Evolutionary conservation across 139 green algal genomes (phyloP), one percentile per base, ranked within the genome.

Genomic region (Nannochloris sp.): DNA sequence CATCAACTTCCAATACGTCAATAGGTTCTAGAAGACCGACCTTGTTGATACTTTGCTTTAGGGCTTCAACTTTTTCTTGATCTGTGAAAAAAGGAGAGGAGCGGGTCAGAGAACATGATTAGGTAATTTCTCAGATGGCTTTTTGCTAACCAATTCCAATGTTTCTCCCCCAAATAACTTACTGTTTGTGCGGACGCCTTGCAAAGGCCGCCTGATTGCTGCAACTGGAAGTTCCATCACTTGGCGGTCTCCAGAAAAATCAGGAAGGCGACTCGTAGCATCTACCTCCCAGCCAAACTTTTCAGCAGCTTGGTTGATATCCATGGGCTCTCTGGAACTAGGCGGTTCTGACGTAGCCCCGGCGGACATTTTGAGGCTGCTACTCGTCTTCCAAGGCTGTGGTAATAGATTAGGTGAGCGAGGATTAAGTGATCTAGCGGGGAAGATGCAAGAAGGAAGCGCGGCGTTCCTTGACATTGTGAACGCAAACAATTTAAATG

Each of bases 11-110:
- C 24, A 95, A 56, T 5, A 94, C 82, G 54, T 93, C 87, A 35
- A 92, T 90, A 24, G 89, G 90, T 45, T 88, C 89, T 64, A 90
- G 81, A 42, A 96, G 79, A 6, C 90, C 90, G 24, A 94, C 83
- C 29, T 89, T 69, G 6, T 73, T 4, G 15, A 97, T 96, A 71
- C 70, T 87, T 25, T 81, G 42, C 84, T 92, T 95, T 15, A 97
- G 72, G 7, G 74, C 80, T 42, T 80, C 65, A 15, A 97, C 91
- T 68, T 97, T 97, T 4, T 78, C 78, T 25, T 71, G 72, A 63
- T 96, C 86, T 81, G 66, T 56, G 42, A 19, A 19, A 51, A 27
- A 51, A 51, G 19, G 42, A 51, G 42, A 19, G 42, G 42, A 51
- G 19, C 19, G 19, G 42, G 42, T 27, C 19, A 19, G 42, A 51